Percentiles rank a stretch among this genome's conserved stretches.
phyloP scores from a whole-genome alignment of 768 basidiomycete genomes.

The Lactarius tabidus region DNA sequence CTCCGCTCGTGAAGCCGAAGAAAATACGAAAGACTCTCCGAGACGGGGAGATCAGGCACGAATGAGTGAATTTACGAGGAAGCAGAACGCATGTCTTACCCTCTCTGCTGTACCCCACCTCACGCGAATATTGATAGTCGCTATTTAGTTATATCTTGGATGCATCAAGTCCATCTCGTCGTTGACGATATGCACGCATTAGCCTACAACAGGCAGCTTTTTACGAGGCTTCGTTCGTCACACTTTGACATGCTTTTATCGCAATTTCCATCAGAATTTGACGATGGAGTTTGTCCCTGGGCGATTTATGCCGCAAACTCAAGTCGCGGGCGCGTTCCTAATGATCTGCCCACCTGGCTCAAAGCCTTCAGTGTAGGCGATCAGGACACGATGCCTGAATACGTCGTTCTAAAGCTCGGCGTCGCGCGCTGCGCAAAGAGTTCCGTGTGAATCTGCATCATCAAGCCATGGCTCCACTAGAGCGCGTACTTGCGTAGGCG shows the following conservation, averaged over 20 bases:
- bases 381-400: constrained; percentile 91
- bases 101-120: neutral
- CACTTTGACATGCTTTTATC: constrained; percentile 67
- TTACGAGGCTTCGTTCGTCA: constrained; percentile 66
- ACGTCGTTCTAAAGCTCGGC: constrained; percentile 88
- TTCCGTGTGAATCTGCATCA: constrained; percentile 88
- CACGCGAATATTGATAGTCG: constrained; percentile 6
- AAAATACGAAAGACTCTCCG: constrained; percentile 66
- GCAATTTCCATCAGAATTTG: constrained; percentile 71
- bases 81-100: constrained; percentile 55
- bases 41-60: constrained; percentile 66
- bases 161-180: constrained; percentile 74
- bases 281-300: too few relatives aligned
- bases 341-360: constrained; percentile 71
- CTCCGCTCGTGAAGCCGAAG: constrained; percentile 84
- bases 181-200: constrained; percentile 65
- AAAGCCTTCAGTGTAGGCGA: constrained; percentile 77
- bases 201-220: constrained; percentile 56
- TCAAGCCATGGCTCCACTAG: constrained; percentile 82
- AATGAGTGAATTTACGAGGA: constrained; percentile 69
- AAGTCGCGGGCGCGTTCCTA: constrained; percentile 72
- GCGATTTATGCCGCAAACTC: too few relatives aligned
- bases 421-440: constrained; percentile 69
- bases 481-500: constrained; percentile 74
- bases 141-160: constrained; percentile 62